A percentile compares a stretch with the other conserved stretches of the same genome.
Evolutionary conservation across 2,329 filamentous ascomycete genomes (phyloP).

Genomic region (Aspergillus ibericus): DNA sequence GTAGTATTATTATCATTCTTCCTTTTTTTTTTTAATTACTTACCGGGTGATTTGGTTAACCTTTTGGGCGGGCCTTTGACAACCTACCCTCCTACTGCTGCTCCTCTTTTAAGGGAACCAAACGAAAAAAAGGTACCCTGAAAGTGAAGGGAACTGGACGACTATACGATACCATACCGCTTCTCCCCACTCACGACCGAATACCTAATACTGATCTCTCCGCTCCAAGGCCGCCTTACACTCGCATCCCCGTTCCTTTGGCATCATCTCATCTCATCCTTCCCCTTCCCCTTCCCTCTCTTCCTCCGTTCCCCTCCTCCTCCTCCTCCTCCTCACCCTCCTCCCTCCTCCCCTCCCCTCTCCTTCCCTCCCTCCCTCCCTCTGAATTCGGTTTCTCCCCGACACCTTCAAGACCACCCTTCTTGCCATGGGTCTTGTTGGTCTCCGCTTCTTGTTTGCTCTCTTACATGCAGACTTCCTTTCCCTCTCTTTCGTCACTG

Average conservation of each 20-base stretch:
- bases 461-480: conserved; percentile 19
- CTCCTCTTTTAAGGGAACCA: neutral
- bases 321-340: conserved; percentile 23
- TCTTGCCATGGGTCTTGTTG: conserved; percentile 24
- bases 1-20: conserved; percentile 3
- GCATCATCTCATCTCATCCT: conserved; percentile 28
- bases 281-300: conserved; percentile 12
- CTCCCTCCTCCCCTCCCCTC: conserved; percentile 17
- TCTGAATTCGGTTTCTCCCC: conserved; percentile 7
- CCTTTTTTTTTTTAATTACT: conserved; percentile 2
- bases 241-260: conserved; percentile 23
- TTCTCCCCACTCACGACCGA: conserved; percentile 16
- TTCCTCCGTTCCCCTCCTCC: conserved; percentile 26
- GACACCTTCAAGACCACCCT: conserved; percentile 9
- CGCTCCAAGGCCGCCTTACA: conserved; percentile 25
- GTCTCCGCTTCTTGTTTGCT: conserved; percentile 15
- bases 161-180: conserved; percentile 19
- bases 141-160: neutral
- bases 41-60: conserved; percentile 7
- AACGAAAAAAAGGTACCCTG: conserved; percentile 16
- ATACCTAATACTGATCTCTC: conserved; percentile 17
- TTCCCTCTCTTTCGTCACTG: conserved; percentile 7
- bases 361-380: conserved; percentile 15
- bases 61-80: conserved; percentile 1
- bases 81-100: neutral